Percentiles rank a stretch among this genome's conserved stretches.
phyloP scores from a whole-genome alignment of 2,329 filamentous ascomycete species.

The Aspergillus hiratsukae region DNA sequence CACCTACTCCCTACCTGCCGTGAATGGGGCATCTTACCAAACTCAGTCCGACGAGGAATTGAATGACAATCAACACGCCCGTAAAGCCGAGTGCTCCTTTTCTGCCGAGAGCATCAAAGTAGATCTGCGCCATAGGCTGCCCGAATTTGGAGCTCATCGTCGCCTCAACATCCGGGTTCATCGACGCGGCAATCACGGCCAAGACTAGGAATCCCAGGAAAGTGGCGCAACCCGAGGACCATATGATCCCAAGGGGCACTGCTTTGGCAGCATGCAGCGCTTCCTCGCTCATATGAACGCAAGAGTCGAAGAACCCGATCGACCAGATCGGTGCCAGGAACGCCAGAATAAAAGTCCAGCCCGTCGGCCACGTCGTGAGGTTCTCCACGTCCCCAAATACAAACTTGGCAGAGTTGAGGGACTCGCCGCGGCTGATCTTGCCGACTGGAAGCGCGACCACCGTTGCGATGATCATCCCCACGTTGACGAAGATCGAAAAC shows the following conservation, averaged over 20 bases:
- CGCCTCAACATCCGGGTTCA: constrained; percentile 49
- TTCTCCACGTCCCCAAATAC: constrained; percentile 57
- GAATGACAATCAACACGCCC: constrained; percentile 55
- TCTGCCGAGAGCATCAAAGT: constrained; percentile 58
- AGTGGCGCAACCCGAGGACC: constrained; percentile 48
- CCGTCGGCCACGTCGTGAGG: constrained; percentile 54
- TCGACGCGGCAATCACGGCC: constrained; percentile 56
- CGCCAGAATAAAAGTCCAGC: constrained; percentile 57
- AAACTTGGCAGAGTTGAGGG: constrained; percentile 39
- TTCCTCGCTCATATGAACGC: constrained; percentile 59
- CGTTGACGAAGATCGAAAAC: constrained; percentile 52
- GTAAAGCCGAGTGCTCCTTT: constrained; percentile 56
- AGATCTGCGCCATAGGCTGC: constrained; percentile 58
- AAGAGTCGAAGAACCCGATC: constrained; percentile 51
- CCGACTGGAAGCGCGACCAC: constrained; percentile 56
- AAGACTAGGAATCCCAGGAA: constrained; percentile 56
- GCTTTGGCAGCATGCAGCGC: constrained; percentile 57
- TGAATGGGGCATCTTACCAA: too few relatives aligned
- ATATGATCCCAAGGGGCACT: constrained; percentile 57
- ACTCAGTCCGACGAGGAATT: constrained; percentile 59
- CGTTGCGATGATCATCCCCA: constrained; percentile 53
- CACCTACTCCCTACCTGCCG: too few relatives aligned
- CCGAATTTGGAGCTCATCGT: constrained; percentile 50
- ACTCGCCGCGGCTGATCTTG: constrained; percentile 25
- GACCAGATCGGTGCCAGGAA: constrained; percentile 63